phyloP scores from a whole-genome alignment of 768 basidiomycete genomes.

The Hemileccinum impolitum region DNA sequence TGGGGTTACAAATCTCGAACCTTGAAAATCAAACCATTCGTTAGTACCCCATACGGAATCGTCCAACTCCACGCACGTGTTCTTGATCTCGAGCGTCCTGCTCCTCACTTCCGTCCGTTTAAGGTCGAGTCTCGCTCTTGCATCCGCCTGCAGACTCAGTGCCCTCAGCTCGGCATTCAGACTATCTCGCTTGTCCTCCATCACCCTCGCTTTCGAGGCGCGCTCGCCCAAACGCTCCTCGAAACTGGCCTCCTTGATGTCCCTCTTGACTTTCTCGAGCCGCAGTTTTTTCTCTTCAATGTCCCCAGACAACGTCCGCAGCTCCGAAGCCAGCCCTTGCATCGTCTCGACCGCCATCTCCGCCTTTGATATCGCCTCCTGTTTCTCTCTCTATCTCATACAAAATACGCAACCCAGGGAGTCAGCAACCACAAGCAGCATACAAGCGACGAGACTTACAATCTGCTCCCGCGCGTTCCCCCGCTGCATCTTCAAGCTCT shows the following conservation, averaged over 20 bases:
- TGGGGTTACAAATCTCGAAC: slow-evolving; percentile 54
- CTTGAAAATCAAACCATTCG: slow-evolving; percentile 38
- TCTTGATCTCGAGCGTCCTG: slow-evolving; percentile 64
- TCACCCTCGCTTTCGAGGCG: slow-evolving; percentile 44
- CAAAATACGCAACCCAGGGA: background rate
- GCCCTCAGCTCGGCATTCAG: slow-evolving; percentile 68
- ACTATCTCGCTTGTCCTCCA: slow-evolving; percentile 68
- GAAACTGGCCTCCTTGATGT: slow-evolving; percentile 58
- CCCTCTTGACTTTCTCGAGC: slow-evolving; percentile 55
- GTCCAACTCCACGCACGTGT: slow-evolving; percentile 47
- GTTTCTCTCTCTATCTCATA: slow-evolving; percentile 43
- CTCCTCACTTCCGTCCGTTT: slow-evolving; percentile 64
- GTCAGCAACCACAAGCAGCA: background rate
- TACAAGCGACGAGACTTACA: slow-evolving; percentile 35
- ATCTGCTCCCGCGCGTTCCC: slow-evolving; percentile 52
- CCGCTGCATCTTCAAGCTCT: slow-evolving; percentile 52
- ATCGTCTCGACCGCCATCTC: slow-evolving; percentile 58
- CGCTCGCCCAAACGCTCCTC: slow-evolving; percentile 62
- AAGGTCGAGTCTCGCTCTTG: slow-evolving; percentile 73
- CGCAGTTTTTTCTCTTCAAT: slow-evolving; percentile 67
- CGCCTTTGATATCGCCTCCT: slow-evolving; percentile 46
- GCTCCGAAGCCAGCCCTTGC: slow-evolving; percentile 49
- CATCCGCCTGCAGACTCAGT: slow-evolving; percentile 76
- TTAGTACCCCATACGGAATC: slow-evolving; percentile 1
- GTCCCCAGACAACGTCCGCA: slow-evolving; percentile 54